Base-by-base conservation (phyloP, 2,329 filamentous ascomycete genomes). In the Lachnellula arida region DNA sequence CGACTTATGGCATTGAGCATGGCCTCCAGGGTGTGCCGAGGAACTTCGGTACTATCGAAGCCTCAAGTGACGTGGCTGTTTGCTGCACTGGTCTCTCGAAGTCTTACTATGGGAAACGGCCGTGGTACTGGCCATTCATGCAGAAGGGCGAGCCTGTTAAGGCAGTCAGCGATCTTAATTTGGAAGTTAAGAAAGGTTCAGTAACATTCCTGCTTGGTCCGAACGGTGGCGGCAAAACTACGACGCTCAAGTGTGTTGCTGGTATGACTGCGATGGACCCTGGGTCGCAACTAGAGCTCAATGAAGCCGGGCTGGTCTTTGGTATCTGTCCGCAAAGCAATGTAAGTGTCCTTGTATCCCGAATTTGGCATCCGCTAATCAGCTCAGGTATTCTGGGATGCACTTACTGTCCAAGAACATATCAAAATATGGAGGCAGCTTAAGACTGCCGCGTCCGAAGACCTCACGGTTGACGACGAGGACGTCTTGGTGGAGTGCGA, bases 181-280 rank as follows among this genome's bases (percentile, higher is more conserved):
- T 87, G 37, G 74, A 79, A 22, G 80, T 84, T 14, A 74, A 77
- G 17, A 77, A 78, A 62, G 84, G 84, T 1, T 78, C 85, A 49
- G 85, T 87, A 46, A 78, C 85, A 72, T 81, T 86, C 2, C 70
- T 87, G 0, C 74, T 87, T 0, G 84, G 84, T 35, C 82, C 83
- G 1, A 87, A 87, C 65, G 84, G 84, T 17, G 81, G 78, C 58
- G 84, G 84, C 7, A 87, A 87, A 62, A 83, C 79, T 3, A 87
- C 84, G 0, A 85, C 82, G 0, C 71, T 87, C n/a, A 82, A 86
- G 57, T 80, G 81, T 47, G 81, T 87, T 48, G 78, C 83, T 34
- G 84, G 84, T 1, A 73, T 87, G n/a, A 80, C 78, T 44, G 79
- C 76, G 17, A 78, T 85, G 46, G 81, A 81, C 3, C 74, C 73